Base-by-base conservation (phyloP, 73 alveolate genomes). In the Paramecium sonneborni region DNA sequence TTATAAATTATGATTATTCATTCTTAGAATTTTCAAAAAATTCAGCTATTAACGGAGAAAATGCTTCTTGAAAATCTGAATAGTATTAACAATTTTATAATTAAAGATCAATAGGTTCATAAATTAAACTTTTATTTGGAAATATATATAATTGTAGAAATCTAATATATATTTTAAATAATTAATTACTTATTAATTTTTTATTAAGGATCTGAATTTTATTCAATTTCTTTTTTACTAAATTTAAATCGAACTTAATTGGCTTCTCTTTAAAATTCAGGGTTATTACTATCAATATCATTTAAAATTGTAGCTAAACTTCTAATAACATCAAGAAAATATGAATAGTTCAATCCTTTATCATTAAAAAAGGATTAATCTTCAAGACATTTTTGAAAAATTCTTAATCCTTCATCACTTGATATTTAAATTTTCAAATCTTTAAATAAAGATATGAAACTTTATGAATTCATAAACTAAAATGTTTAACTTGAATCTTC, bases 401-500 rank as follows among this genome's bases (percentile, higher is more conserved):
- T 62, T 62, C 84, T 62, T 1, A 62, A 26, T 32, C 39, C 39
- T 30, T 62, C 39, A 24, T 62, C 84, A 24, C 44, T 26, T 0
- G 52, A 23, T 6, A 62, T 62, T 26, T 62, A 30, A 0, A 28
- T 32, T 32, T 62, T 30, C 14, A 62, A 62, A 2, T 62, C 84
- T 26, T 62, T 62, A n/a, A 15, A 62, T 1, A 62, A 24, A 62
- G 28, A 2, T 14, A 62, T 26, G 24, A 62, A 62, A 62, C 24
- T 62, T 62, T 21, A 12, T 30, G 48, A 24, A 62, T 62, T 62
- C 10, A 62, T 26, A 62, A 62, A 62, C 24, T 62, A 62, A 26
- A 62, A 62, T 62, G 84, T 62, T 62, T 62, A 30, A 24, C 84
- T 62, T 30, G 84, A 62, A 62, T 62, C 84, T 30, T 62, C 84